Evolutionary conservation across 78 protist genomes (phyloP).

Genomic region (slime mould (Dictyostelium discoideum)): DNA sequence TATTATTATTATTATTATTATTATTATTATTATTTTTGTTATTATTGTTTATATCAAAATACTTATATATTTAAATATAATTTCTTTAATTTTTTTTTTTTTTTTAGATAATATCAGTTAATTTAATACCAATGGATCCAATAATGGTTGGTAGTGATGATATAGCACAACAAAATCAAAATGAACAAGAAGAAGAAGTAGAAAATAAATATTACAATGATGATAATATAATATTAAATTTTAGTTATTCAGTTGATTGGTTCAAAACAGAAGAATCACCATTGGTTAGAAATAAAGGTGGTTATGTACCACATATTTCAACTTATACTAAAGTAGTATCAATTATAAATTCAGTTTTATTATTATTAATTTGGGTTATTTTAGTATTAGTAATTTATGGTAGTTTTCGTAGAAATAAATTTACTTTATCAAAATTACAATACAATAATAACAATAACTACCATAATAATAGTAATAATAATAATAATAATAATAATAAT

Average conservation of each 20-base stretch:
- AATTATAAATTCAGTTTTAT: background rate
- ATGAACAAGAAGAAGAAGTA: background rate
- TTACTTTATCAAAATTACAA: background rate
- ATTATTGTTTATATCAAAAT: no score
- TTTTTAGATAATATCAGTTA: background rate
- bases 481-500: background rate
- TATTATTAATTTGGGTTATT: slow-evolving; percentile 6
- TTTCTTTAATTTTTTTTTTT: background rate
- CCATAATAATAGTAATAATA: background rate
- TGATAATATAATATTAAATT: background rate
- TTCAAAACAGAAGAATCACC: background rate
- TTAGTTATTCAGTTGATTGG: slow-evolving; percentile 23
- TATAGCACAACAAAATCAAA: background rate
- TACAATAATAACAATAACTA: background rate
- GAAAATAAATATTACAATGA: background rate
- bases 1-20: no score
- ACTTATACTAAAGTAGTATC: background rate
- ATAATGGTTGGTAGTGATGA: background rate
- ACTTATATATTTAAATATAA: background rate
- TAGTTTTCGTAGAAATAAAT: background rate
- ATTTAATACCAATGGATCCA: slow-evolving; percentile 12
- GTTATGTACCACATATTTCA: background rate
- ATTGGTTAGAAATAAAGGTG: background rate
- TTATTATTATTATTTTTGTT: background rate
- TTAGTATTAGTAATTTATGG: background rate